Base-by-base conservation (phyloP, 1,284 basidiomycete species). In the Gomphus bonarii region DNA sequence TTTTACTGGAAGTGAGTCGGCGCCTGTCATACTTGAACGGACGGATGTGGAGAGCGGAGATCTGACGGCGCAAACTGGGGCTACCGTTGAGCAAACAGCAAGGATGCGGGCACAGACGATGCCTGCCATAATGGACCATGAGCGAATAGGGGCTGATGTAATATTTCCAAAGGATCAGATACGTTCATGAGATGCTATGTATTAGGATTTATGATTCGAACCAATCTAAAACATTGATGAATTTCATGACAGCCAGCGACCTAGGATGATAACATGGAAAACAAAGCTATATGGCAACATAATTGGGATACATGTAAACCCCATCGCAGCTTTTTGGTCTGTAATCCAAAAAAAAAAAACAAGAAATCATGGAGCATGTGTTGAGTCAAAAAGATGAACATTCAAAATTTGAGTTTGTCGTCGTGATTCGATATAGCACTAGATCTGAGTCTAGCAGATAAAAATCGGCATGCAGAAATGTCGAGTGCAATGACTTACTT, bases 51-150 rank as follows among this genome's bases (percentile, higher is more conserved):
- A n/a, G 3, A 10, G 3, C 12, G 22, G 7, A 1, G 49, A 57
- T 50, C 55, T 38, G 8, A 33, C 51, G 30, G 55, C 18, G 1
- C 55, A 50, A n/a, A 48, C 55, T 12, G 35, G 55, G 38, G 55
- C 48, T 11, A 33, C 20, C 18, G 3, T 57, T 7, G 18, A 20
- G 36, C 25, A 46, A 10, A 31, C 54, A 20, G 35, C 42, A 18
- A 25, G 42, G 40, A 44, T 38, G 11, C n/a, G 54, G 16, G 48
- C 55, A 0, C 55, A 43, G 33, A 57, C 55, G 2, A 33, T 57
- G 20, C 55, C 55, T 40, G 33, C 36, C 3, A 51, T 33, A 28
- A 25, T 31, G 20, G 14, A 25, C 12, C 28, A 36, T 16, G n/a
- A 48, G 47, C 47, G 25, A 14, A 48, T n/a, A 8, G 20, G 20